These are phyloP conservation scores for Arthrobotrys iridis DNA, from an alignment of 2,329 filamentous ascomycete species.

Conservation along the genomic window DNA sequence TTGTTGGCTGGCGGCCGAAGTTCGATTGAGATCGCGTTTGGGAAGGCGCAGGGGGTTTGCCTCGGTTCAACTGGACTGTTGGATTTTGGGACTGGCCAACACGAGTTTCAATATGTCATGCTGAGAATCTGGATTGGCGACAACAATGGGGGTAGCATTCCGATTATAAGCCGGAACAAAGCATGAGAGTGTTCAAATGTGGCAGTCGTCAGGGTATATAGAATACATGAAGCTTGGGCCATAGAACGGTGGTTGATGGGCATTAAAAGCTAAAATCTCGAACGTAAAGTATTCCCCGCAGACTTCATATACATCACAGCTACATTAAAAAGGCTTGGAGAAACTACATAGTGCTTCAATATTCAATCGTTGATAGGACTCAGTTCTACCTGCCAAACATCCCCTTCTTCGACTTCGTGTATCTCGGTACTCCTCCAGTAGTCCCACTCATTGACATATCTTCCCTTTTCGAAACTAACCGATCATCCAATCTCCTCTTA, in stretches of 20 bases:
- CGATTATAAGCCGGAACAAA: too few relatives aligned
- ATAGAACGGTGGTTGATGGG: too few relatives aligned
- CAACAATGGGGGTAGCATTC: too few relatives aligned
- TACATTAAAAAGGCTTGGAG: too few relatives aligned
- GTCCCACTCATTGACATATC: neutral
- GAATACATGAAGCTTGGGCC: too few relatives aligned
- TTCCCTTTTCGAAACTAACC: neutral
- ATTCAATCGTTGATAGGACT: neutral
- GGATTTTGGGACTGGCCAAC: slow-evolving; percentile 22
- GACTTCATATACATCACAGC: too few relatives aligned
- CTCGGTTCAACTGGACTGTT: slow-evolving; percentile 39
- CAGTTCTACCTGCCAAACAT: neutral
- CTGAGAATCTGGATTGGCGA: too few relatives aligned
- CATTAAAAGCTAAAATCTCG: too few relatives aligned
- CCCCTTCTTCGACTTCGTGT: neutral
- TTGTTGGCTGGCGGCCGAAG: slow-evolving; percentile 29
- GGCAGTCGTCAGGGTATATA: too few relatives aligned
- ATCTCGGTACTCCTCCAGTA: neutral
- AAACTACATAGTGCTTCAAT: too few relatives aligned
- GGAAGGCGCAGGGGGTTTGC: slow-evolving; percentile 25
- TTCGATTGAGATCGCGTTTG: slow-evolving; percentile 37
- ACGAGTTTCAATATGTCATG: neutral
- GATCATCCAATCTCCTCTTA: neutral
- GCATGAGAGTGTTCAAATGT: too few relatives aligned
- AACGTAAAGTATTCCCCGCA: too few relatives aligned